Percentiles rank a stretch among this genome's conserved stretches.
Conservation (phyloP, 1,139 yeast genomes). For the Tardiomyces digboiensis region DNA sequence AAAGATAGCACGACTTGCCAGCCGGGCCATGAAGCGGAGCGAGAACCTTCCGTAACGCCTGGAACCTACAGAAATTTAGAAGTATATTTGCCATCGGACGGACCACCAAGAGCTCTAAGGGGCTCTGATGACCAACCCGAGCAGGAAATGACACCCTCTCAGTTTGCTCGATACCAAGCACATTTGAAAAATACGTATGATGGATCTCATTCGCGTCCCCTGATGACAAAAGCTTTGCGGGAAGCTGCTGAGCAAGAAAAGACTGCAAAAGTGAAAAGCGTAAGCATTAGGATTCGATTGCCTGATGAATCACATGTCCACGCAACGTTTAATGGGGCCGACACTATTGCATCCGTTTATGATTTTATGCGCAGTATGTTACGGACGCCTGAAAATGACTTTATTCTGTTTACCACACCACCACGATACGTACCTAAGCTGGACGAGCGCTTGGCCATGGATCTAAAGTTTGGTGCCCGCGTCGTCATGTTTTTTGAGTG, state of each 20-base stretch:
- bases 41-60: background rate
- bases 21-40: too few species aligned
- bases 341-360: constrained; percentile 19
- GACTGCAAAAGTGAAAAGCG: constrained; percentile 8
- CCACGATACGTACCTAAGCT: constrained; percentile 17
- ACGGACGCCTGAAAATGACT: constrained; percentile 16
- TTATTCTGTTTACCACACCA: constrained; percentile 21
- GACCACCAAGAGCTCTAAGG: constrained; percentile 3
- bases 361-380: constrained; percentile 19
- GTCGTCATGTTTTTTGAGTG: constrained; percentile 22
- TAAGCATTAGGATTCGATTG: constrained; percentile 19
- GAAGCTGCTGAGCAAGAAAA: constrained; percentile 17
- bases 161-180: constrained; percentile 15
- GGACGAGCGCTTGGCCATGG: constrained; percentile 11
- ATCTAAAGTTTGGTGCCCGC: constrained; percentile 20
- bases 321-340: constrained; percentile 19
- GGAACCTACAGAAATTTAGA: background rate
- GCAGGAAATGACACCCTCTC: constrained; percentile 14
- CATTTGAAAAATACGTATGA: constrained; percentile 16
- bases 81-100: background rate
- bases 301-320: constrained; percentile 26
- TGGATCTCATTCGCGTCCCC: constrained; percentile 16
- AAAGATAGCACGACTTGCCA: too few species aligned
- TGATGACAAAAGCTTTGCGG: constrained; percentile 22
- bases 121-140: constrained; percentile 7